phyloP scores from a whole-genome alignment of 2,329 filamentous ascomycete species.

The Dactylellina haptotyla region DNA sequence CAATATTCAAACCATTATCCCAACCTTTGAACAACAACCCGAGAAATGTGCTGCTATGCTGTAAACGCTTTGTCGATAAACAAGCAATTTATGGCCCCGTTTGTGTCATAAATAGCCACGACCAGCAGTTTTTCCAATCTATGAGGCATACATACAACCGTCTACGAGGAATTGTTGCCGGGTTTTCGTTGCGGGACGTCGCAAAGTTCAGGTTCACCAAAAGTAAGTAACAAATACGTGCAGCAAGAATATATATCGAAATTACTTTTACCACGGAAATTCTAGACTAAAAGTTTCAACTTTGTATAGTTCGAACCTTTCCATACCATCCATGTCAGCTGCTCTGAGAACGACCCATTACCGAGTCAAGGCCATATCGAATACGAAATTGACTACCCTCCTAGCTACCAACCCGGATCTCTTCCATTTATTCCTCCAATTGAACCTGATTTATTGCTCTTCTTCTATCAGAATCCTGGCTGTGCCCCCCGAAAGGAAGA shows the following conservation, averaged over 20 bases:
- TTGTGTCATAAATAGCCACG: background rate
- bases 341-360: constrained; percentile 29
- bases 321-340: constrained; percentile 27
- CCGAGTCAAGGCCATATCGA: constrained; percentile 4
- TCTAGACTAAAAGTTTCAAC: too few relatives aligned
- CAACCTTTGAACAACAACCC: background rate
- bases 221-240: constrained; percentile 1
- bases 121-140: constrained; percentile 14
- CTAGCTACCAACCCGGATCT: constrained; percentile 1
- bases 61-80: constrained; percentile 12
- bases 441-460: constrained; percentile 10
- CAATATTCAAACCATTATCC: background rate
- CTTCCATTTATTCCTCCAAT: constrained; percentile 18
- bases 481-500: constrained; percentile 18
- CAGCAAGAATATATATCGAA: background rate
- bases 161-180: constrained; percentile 7
- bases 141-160: constrained; percentile 8
- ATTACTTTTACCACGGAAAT: background rate
- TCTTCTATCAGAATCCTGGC: constrained; percentile 13
- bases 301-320: constrained; percentile 37
- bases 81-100: constrained; percentile 3
- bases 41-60: constrained; percentile 20
- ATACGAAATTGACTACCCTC: constrained; percentile 36
- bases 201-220: constrained; percentile 21
- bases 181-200: constrained; percentile 13